These are phyloP conservation scores for Dothideomycetes sp. DNA, from an alignment of 2,329 filamentous ascomycete species.

Conservation along the genomic window DNA sequence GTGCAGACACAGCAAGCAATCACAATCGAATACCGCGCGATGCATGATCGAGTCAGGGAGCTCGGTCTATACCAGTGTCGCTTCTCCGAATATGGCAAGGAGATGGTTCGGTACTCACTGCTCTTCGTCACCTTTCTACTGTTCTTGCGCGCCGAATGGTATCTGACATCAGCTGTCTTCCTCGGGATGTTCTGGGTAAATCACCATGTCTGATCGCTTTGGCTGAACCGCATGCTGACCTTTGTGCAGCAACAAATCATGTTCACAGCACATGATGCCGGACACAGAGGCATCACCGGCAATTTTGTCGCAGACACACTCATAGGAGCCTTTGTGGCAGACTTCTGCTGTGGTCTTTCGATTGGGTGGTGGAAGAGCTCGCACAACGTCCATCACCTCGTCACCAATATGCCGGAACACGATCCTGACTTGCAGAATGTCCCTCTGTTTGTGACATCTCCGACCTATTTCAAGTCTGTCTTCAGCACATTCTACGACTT, in stretches of 20 bases:
- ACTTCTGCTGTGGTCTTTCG: conserved; percentile 54
- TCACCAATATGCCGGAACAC: conserved; percentile 50
- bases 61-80: conserved; percentile 48
- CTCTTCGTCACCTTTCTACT: conserved; percentile 41
- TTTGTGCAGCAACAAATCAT: conserved; percentile 48
- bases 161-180: conserved; percentile 45
- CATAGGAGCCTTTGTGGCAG: conserved; percentile 52
- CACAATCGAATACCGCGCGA: conserved; percentile 40
- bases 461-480: conserved; percentile 63
- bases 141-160: conserved; percentile 41
- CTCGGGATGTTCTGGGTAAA: conserved; percentile 48
- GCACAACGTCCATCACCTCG: conserved; percentile 57
- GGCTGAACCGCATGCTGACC: conserved; percentile 15
- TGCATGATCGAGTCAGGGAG: conserved; percentile 45
- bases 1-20: conserved; percentile 44
- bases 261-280: conserved; percentile 57
- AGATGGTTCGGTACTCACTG: conserved; percentile 41
- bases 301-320: conserved; percentile 48
- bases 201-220: conserved; percentile 13
- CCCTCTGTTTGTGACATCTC: conserved; percentile 78
- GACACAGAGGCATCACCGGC: conserved; percentile 51
- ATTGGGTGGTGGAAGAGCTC: conserved; percentile 62
- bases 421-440: conserved; percentile 46
- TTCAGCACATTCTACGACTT: conserved; percentile 75
- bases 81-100: conserved; percentile 49